Evolutionary conservation across 768 basidiomycete species (phyloP).

Genomic region (Macrolepiota dolichaula): DNA sequence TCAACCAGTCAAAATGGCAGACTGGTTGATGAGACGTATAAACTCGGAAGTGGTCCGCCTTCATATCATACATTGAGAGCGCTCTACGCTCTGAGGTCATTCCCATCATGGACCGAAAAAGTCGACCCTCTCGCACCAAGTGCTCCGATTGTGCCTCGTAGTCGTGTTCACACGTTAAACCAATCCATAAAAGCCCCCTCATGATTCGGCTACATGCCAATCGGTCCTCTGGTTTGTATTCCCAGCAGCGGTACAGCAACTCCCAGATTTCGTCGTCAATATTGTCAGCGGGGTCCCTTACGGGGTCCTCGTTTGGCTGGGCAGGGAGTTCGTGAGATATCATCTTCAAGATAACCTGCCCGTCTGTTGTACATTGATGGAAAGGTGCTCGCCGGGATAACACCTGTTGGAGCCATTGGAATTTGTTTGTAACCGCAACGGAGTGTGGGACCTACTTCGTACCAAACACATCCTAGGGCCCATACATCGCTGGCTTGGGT

Average conservation of each 20-base stretch:
- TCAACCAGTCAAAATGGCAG: too few species aligned
- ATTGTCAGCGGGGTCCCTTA: background rate
- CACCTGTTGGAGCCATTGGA: background rate
- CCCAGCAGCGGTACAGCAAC: background rate
- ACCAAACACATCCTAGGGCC: conserved; percentile 14
- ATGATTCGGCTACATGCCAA: background rate
- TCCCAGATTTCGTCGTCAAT: background rate
- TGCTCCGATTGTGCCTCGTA: too few species aligned
- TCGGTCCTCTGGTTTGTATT: background rate
- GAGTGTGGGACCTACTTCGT: conserved; percentile 4
- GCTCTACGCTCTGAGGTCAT: too few species aligned
- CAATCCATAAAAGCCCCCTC: background rate
- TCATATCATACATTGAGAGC: too few species aligned
- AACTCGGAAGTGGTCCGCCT: too few species aligned
- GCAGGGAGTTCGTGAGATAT: background rate
- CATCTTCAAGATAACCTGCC: background rate
- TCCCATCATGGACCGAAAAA: too few species aligned
- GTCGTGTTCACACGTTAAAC: too few species aligned
- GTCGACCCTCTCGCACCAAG: too few species aligned
- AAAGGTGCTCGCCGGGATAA: background rate
- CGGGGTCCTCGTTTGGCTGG: background rate
- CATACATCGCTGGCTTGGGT: conserved; percentile 14
- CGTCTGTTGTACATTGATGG: background rate
- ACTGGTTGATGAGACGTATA: too few species aligned
- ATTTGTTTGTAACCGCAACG: too few species aligned